Evolutionary conservation across 2,329 filamentous ascomycete species (phyloP), one percentile per base, ranked within the genome.

Genomic region (Cyclaneusma minus): DNA sequence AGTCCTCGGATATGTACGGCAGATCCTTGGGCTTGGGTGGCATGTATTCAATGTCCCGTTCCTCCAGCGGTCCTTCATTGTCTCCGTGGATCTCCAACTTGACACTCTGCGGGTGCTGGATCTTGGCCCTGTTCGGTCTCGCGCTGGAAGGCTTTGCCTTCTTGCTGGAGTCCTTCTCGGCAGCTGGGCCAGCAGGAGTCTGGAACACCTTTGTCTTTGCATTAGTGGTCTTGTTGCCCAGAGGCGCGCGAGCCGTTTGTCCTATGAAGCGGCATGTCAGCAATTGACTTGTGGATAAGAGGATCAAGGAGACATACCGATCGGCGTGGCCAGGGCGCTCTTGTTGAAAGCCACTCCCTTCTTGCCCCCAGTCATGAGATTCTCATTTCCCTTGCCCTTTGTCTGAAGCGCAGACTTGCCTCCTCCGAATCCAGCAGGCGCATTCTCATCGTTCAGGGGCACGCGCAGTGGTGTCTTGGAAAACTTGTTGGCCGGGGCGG

Each of bases 141-240:
- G 61, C 58, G 3, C 56, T 59, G 10, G 68, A 74, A 7, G 59
- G 65, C 35, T 68, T 73, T 30, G 68, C 64, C 1, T 69, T 68
- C 50, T 73, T 76, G 35, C 74, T 72, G 25, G 66, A 51, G 31
- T 73, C 68, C 24, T 64, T 60, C 21, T 64, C 60, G 13, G 60
- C 57, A 31, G 56, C 57, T 41, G 73, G 76, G 16, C 66, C 73
- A 16, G 67, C 73, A 5, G 68, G 68, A 4, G 72, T 74, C 35
- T 78, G 73, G 37, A 72, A 64, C 25, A 61, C 63, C 45, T 62
- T 69, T 32, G 75, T 67, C 58, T 92, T 95, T 28, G 81, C 83
- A 51, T 98, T 98, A 27, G 89, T 95, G 2, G 87, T 95, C 54
- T 98, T 98, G 62, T 82, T 77, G 17, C 87, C 87, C 24, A 98